A percentile compares a stretch with the other conserved stretches of the same genome.
phyloP scores from a whole-genome alignment of 1,284 basidiomycete species.

The Anthracocystis setariae region DNA sequence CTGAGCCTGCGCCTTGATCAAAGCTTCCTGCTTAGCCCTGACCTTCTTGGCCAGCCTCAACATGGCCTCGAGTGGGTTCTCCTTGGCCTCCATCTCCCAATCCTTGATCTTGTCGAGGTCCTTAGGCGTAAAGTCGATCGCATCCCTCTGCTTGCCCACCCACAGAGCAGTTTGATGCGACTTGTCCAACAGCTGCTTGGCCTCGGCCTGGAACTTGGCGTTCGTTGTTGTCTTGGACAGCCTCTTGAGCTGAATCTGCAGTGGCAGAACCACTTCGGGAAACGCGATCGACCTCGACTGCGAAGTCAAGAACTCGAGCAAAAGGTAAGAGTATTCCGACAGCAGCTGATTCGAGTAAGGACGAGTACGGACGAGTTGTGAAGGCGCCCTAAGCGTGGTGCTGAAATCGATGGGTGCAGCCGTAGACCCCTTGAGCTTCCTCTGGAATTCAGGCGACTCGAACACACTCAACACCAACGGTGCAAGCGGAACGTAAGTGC shows the following conservation, averaged over 20 bases:
- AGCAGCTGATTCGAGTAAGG: constrained; percentile 84
- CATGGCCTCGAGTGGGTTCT: constrained; percentile 62
- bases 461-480: constrained; percentile 88
- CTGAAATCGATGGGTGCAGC: constrained; percentile 89
- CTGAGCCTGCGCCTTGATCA: constrained; percentile 56
- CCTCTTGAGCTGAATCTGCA: constrained; percentile 72
- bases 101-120: constrained; percentile 50
- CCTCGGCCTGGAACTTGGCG: constrained; percentile 50
- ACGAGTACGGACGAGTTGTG: constrained; percentile 87
- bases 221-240: constrained; percentile 54
- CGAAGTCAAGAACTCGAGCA: constrained; percentile 79
- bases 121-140: constrained; percentile 64
- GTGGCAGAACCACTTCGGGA: constrained; percentile 89
- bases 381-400: constrained; percentile 84
- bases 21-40: constrained; percentile 59
- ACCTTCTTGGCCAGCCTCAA: constrained; percentile 63
- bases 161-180: constrained; percentile 55
- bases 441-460: constrained; percentile 78
- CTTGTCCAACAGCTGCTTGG: constrained; percentile 61
- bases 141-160: constrained; percentile 53
- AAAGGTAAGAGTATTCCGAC: constrained; percentile 81
- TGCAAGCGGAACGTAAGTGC: constrained; percentile 87
- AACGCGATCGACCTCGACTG: constrained; percentile 76
- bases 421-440: constrained; percentile 86
- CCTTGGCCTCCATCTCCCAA: constrained; percentile 40